These are phyloP conservation scores for Diospyros kaki DNA, from an alignment of 148 eudicot genomes.

Conservation along the genomic window DNA sequence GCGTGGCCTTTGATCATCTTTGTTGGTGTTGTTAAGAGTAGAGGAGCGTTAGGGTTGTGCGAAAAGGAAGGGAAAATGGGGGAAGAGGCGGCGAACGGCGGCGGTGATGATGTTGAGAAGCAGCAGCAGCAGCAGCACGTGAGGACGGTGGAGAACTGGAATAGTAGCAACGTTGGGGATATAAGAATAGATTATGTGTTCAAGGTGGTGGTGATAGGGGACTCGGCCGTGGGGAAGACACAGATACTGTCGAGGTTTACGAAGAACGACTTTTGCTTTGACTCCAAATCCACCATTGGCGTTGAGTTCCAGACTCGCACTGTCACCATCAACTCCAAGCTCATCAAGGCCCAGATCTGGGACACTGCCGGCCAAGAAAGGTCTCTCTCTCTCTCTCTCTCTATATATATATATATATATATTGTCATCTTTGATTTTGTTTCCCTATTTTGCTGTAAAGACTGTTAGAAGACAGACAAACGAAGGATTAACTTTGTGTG, in stretches of 20 bases:
- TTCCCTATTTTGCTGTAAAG: no score
- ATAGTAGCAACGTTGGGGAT: not conserved
- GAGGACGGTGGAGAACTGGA: not conserved
- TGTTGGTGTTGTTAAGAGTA: not conserved
- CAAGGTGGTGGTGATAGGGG: conserved; percentile 85
- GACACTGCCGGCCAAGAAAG: conserved; percentile 93
- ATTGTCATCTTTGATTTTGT: no score
- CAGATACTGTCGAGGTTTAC: conserved; percentile 66
- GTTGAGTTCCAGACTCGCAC: conserved; percentile 89
- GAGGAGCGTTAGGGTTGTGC: no score
- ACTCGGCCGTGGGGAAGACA: conserved; percentile 80
- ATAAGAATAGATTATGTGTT: conserved; percentile 75
- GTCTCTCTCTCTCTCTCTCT: conserved; percentile 12
- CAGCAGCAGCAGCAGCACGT: not conserved
- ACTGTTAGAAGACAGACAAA: no score
- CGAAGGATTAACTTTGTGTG: no score
- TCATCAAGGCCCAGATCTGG: conserved; percentile 96
- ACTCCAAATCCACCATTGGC: conserved; percentile 88
- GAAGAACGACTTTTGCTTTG: conserved; percentile 68
- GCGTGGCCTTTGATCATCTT: not conserved
- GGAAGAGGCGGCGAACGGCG: conserved; percentile 42
- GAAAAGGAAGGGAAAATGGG: conserved; percentile 7
- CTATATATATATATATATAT: no score
- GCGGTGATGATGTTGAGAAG: not conserved
- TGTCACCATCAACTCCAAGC: conserved; percentile 52